Evolutionary conservation across 345 rosid genomes (phyloP).

Genomic region (Melastoma malabathricum): DNA sequence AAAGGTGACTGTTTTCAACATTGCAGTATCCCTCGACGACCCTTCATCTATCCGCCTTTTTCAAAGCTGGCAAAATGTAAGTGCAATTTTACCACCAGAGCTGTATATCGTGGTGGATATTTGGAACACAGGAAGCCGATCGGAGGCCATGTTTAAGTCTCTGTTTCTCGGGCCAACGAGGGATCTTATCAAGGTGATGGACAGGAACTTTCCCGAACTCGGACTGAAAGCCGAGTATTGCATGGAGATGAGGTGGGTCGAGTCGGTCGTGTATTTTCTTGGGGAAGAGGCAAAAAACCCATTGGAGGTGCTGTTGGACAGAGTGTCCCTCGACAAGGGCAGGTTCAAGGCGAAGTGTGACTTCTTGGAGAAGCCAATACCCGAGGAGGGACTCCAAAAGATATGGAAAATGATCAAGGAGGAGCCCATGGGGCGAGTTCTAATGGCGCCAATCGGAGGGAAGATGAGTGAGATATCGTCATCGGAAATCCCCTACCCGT

Average conservation of each 20-base stretch:
- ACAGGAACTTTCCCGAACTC: conserved; percentile 27
- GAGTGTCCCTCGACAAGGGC: conserved; percentile 6
- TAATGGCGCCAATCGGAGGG: conserved; percentile 50
- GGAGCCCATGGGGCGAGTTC: conserved; percentile 7
- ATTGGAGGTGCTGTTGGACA: conserved; percentile 16
- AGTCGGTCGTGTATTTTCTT: conserved; percentile 23
- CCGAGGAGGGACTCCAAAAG: conserved; percentile 14
- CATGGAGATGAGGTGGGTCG: conserved; percentile 35
- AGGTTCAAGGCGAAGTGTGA: conserved; percentile 36
- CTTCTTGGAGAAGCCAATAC: conserved; percentile 21
- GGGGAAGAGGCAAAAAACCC: conserved; percentile 9
- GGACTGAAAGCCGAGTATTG: conserved; percentile 28
- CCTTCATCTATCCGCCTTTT: no score
- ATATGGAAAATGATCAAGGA: conserved; percentile 15
- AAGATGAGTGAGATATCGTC: conserved; percentile 27
- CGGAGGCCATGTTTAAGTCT: conserved; percentile 11
- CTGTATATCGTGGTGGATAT: no score
- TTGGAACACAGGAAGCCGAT: conserved; percentile 21
- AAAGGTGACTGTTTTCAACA: conserved; percentile 22
- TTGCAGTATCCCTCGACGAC: conserved; percentile 11
- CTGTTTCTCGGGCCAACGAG: conserved; percentile 23
- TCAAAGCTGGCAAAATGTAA: no score
- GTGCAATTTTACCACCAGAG: no score
- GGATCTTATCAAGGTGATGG: conserved; percentile 18
- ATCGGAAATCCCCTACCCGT: conserved; percentile 36